Base-by-base conservation (phyloP, 2,329 filamentous ascomycete genomes). In the Aspergillus proliferans region DNA sequence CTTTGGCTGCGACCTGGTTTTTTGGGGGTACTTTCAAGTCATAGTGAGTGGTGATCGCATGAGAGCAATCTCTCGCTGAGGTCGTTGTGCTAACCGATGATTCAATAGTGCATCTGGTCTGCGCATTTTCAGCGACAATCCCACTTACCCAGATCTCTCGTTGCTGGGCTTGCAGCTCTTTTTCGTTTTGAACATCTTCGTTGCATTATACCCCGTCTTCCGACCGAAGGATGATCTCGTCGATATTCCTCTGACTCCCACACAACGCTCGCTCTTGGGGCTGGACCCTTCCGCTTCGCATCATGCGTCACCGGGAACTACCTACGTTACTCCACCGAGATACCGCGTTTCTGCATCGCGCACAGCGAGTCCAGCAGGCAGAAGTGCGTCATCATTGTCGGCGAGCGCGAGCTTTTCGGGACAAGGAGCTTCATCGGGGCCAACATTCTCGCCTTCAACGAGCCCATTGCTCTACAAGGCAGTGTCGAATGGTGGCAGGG, bases 211-310 rank as follows among this genome's bases (percentile, higher is more conserved):
- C 42, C 93, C 92, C 2, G 78, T 95, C 10, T 70, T 89, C 60
- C 81, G 84, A 54, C 77, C 79, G 40, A 78, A 77, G 58, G 93
- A 97, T 68, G 80, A 90, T 54, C 79, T 96, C 54, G 76, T 84
- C 68, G 93, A 98, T 67, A 95, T 98, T 45, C 84, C 92, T 52
- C 80, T 98, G 57, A 96, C 92, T 1, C 85, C 88, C n/a, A 83
- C 84, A 10, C 93, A 97, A 74, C 86, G 92, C 52, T 79, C 84
- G 55, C 80, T 95, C 12, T 82, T 98, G 46, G 91, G 90, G 43
- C 81, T 98, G 3, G 80, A 85, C 36, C 85, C 88, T 2, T 81
- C 78, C 50, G 81, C 85, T 1, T 81, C 73, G 2, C 74, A 80
- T 2, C 80, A 86, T 0, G 66, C 72, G 0, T 86, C 85, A 0